Conservation (phyloP, 139 green algal genomes). For the Picochlorum sp. region DNA sequence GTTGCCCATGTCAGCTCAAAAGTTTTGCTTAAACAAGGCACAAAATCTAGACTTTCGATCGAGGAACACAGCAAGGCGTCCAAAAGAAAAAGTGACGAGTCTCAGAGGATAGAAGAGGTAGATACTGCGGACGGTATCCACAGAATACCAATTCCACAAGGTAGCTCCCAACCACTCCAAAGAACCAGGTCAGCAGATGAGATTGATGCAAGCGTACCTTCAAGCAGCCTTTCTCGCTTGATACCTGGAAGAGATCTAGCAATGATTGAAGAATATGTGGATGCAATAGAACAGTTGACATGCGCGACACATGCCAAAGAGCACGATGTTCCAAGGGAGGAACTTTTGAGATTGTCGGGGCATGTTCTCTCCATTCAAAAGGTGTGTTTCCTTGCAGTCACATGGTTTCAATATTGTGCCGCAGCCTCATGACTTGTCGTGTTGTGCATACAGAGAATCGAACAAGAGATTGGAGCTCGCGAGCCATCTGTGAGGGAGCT, state of each 20-base stretch:
- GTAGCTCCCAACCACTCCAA: background rate
- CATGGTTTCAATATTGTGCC: too few species aligned
- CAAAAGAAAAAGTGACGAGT: background rate
- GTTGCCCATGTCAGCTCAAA: conserved; percentile 36
- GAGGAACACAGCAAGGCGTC: background rate
- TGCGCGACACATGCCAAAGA: conserved; percentile 9
- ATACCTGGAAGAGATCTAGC: conserved; percentile 13
- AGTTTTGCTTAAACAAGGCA: conserved; percentile 9
- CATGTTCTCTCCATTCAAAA: conserved; percentile 17
- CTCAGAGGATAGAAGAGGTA: background rate
- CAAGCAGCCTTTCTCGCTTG: background rate
- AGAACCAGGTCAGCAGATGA: conserved; percentile 1
- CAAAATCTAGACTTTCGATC: background rate
- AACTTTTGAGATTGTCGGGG: conserved; percentile 15
- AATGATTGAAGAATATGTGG: conserved; percentile 25
- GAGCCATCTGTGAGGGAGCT: conserved; percentile 32
- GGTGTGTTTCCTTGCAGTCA: background rate
- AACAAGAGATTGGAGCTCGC: conserved; percentile 20
- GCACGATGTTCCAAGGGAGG: background rate
- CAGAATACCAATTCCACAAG: background rate
- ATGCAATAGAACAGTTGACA: conserved; percentile 26
- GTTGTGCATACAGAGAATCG: conserved; percentile 11
- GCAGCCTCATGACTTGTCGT: too few species aligned
- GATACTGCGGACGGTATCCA: background rate
- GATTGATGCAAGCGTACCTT: background rate